Conservation (phyloP, 495 filamentous ascomycete species). For the Rostrohypoxylon terebratum region DNA sequence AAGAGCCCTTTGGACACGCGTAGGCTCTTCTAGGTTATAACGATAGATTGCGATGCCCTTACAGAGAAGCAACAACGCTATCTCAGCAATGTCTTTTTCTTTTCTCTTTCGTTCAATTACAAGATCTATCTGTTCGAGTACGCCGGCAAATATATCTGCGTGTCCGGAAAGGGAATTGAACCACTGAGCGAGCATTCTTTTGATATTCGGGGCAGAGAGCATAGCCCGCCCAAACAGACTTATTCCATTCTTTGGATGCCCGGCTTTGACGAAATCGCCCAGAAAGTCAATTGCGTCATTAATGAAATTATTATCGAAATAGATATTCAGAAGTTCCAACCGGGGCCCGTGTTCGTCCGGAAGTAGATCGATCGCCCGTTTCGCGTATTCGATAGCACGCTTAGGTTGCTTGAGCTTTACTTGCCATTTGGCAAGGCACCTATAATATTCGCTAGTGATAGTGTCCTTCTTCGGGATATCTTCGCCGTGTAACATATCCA, state of each 20-base stretch:
- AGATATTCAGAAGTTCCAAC: constrained; percentile 7
- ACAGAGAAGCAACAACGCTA: neutral
- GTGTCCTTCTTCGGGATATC: neutral
- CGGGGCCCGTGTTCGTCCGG: neutral
- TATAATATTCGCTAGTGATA: neutral
- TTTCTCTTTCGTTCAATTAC: neutral
- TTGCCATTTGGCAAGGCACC: neutral
- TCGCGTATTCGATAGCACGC: constrained; percentile 4
- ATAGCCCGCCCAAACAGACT: neutral
- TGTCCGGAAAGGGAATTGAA: neutral
- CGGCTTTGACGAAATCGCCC: neutral
- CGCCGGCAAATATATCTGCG: neutral
- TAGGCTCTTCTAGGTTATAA: neutral
- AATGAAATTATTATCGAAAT: neutral
- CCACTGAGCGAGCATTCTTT: neutral
- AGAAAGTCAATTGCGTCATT: neutral
- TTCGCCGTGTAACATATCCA: neutral
- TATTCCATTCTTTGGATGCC: neutral
- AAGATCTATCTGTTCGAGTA: constrained; percentile 2
- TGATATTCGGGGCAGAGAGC: no score
- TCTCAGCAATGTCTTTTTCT: neutral
- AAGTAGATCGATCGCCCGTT: neutral
- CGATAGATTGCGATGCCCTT: constrained; percentile 3
- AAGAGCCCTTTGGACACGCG: neutral
- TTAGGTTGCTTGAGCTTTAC: neutral